Evolutionary conservation across 805 yeast genomes (phyloP).

Genomic region (Cyberlindnera americana): DNA sequence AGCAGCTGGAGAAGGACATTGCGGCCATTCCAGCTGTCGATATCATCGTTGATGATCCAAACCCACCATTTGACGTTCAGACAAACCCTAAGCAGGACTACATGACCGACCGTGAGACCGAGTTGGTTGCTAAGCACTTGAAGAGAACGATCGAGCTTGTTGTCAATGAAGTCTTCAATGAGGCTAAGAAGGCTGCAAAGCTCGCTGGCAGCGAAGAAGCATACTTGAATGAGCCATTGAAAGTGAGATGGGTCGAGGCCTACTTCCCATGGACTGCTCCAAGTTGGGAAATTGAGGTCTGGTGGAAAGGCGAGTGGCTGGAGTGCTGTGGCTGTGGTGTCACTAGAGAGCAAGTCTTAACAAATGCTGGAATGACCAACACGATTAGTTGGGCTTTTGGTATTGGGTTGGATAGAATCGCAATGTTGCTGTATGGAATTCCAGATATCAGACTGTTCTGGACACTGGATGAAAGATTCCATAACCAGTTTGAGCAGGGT

Average conservation of each 20-base stretch:
- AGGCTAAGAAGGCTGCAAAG: conserved; percentile 60
- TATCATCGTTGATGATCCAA: conserved; percentile 74
- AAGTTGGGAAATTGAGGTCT: conserved; percentile 96
- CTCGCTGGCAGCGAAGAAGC: conserved; percentile 56
- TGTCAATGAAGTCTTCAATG: conserved; percentile 77
- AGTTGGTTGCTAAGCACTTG: conserved; percentile 68
- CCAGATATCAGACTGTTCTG: conserved; percentile 95
- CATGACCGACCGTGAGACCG: conserved; percentile 68
- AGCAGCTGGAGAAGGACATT: conserved; percentile 54
- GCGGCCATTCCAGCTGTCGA: conserved; percentile 61
- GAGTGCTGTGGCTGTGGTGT: conserved; percentile 97
- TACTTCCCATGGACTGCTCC: conserved; percentile 99
- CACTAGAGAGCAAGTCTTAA: conserved; percentile 72
- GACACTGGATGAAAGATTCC: conserved; percentile 78
- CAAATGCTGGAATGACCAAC: conserved; percentile 64
- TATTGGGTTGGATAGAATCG: conserved; percentile 88
- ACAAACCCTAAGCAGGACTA: conserved; percentile 77
- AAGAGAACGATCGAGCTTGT: conserved; percentile 82
- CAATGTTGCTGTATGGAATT: conserved; percentile 91
- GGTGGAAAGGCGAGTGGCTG: conserved; percentile 98
- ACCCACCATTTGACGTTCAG: conserved; percentile 46
- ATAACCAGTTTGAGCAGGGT: conserved; percentile 64
- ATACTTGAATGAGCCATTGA: conserved; percentile 68
- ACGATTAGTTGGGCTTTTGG: conserved; percentile 98
- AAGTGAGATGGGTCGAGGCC: conserved; percentile 91